Conservation (phyloP, 2,329 filamentous ascomycete genomes). For the Fusarium staphyleae region DNA sequence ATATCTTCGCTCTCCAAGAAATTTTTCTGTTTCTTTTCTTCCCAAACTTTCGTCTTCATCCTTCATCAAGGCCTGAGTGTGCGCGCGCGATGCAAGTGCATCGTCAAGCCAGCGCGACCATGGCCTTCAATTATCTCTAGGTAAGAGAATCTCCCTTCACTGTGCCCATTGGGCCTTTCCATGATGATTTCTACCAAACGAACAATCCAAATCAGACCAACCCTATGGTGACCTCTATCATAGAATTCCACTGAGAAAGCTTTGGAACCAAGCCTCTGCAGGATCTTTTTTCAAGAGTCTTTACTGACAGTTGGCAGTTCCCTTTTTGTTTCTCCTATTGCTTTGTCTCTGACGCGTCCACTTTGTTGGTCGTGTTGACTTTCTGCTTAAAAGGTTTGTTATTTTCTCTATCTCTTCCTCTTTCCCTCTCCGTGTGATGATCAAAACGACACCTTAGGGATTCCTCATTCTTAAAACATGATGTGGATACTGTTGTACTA, state of each 20-base stretch:
- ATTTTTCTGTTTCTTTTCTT: slow-evolving; percentile 34
- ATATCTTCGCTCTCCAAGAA: slow-evolving; percentile 38
- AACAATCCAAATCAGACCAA: slow-evolving; percentile 71
- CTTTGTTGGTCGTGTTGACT: background rate
- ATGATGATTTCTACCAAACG: slow-evolving; percentile 50
- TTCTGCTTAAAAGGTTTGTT: slow-evolving; percentile 57
- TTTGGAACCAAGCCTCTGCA: slow-evolving; percentile 31
- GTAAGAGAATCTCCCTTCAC: slow-evolving; percentile 29
- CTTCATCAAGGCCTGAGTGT: slow-evolving; percentile 31
- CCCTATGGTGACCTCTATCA: slow-evolving; percentile 61
- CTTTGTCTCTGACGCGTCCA: slow-evolving; percentile 14
- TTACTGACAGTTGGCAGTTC: slow-evolving; percentile 30
- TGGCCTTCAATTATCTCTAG: slow-evolving; percentile 26
- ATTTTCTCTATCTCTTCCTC: slow-evolving; percentile 5
- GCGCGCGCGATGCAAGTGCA: slow-evolving; percentile 37
- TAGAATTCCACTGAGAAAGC: slow-evolving; percentile 65
- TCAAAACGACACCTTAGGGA: slow-evolving; percentile 67
- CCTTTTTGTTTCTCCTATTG: slow-evolving; percentile 5
- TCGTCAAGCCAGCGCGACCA: slow-evolving; percentile 15
- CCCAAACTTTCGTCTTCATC: slow-evolving; percentile 31
- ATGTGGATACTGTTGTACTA: slow-evolving; percentile 68
- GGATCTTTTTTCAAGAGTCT: slow-evolving; percentile 1
- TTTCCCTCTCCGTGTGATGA: slow-evolving; percentile 60
- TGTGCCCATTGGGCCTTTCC: slow-evolving; percentile 23
- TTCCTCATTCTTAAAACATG: slow-evolving; percentile 72